A percentile compares a stretch with the other conserved stretches of the same genome.
Conservation (phyloP, 345 rosid genomes). For the Dipteronia dyeriana region DNA sequence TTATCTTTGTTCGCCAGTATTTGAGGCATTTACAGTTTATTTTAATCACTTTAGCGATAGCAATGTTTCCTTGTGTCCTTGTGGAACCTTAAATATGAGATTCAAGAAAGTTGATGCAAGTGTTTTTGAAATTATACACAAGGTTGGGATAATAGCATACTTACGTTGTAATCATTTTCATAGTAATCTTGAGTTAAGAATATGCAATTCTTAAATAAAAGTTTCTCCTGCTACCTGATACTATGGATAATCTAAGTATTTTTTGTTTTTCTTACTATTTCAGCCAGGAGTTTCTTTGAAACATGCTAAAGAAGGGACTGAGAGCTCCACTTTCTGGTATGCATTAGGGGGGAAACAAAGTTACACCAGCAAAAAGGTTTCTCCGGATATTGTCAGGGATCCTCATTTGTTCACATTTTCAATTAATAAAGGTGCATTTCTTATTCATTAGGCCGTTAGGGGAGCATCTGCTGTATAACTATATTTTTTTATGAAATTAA, state of each 20-base stretch:
- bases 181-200: not conserved
- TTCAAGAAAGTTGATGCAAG: not conserved
- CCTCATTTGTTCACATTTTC: conserved; percentile 84
- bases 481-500: not conserved
- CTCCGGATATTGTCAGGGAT: conserved; percentile 70
- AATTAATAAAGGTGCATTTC: conserved; percentile 61
- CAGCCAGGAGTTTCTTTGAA: conserved; percentile 89
- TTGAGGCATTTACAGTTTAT: not conserved
- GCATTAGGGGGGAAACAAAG: conserved; percentile 98
- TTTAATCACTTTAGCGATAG: not conserved
- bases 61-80: conserved; percentile 3
- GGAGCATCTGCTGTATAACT: conserved; percentile 13
- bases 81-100: not conserved
- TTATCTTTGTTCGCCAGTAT: not conserved
- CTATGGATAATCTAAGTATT: conserved; percentile 14
- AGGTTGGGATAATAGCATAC: not conserved
- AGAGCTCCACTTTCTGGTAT: conserved; percentile 93
- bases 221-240: not conserved
- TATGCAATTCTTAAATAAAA: not conserved
- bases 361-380: conserved; percentile 69
- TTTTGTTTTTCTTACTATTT: conserved; percentile 33
- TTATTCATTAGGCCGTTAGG: conserved; percentile 5
- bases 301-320: conserved; percentile 97
- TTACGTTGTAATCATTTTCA: not conserved
- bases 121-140: not conserved